A percentile compares a stretch with the other conserved stretches of the same genome.
These are phyloP conservation scores for Cotoneaster glaucophyllus DNA, from an alignment of 306 rosid species.

Conservation along the genomic window DNA sequence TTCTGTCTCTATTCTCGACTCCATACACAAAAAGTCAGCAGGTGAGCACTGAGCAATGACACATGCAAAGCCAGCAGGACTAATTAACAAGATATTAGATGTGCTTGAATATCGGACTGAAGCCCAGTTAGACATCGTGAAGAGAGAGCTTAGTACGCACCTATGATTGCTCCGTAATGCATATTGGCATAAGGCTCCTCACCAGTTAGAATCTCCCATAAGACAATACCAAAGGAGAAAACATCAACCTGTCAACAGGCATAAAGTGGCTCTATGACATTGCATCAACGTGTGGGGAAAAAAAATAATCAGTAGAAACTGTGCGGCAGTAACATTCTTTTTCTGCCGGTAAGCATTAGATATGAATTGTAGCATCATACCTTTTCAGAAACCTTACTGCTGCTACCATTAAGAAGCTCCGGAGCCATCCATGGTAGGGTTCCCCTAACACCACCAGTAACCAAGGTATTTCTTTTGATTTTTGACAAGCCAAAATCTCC, in stretches of 20 bases:
- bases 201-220: slow-evolving; percentile 87
- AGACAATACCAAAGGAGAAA: slow-evolving; percentile 84
- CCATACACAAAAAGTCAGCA: background rate
- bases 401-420: slow-evolving; percentile 78
- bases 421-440: slow-evolving; percentile 98
- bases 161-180: slow-evolving; percentile 95
- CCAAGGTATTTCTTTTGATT: slow-evolving; percentile 76
- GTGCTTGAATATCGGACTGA: background rate
- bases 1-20: background rate
- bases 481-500: slow-evolving; percentile 94
- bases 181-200: slow-evolving; percentile 93
- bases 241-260: slow-evolving; percentile 67
- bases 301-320: background rate
- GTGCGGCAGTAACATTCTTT: background rate
- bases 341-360: background rate
- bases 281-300: background rate
- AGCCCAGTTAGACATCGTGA: background rate
- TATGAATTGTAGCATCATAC: slow-evolving; percentile 20
- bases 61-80: background rate
- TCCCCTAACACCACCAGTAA: slow-evolving; percentile 84
- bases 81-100: background rate
- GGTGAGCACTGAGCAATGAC: background rate
- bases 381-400: slow-evolving; percentile 92
- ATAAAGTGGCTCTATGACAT: slow-evolving; percentile 3
- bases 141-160: slow-evolving; percentile 25